Conservation (phyloP, 306 rosid genomes). For the peach (Prunus persica) region Prunus_persica_NCBIv2 NC_034015.1:20185501-20186000, state of each 20-base stretch:
- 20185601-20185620: not conserved
- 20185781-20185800: not conserved
- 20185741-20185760: not conserved
- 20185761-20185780: not conserved
- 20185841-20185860: conserved; percentile 99
- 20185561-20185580: not conserved
- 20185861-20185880: conserved; percentile 95
- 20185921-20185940: conserved; percentile 97
- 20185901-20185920: conserved; percentile 96
- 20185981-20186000: conserved; percentile 18
- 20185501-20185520: conserved; percentile 51
- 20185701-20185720: conserved; percentile 98
- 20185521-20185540: conserved; percentile 7
- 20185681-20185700: conserved; percentile 88
- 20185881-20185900: conserved; percentile 97
- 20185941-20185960: conserved; percentile 21
- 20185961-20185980: not conserved
- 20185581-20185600: not conserved
- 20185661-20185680: conserved; percentile 95
- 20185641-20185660: conserved; percentile 15
- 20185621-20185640: not conserved
- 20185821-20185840: conserved; percentile 11
- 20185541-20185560: not conserved
- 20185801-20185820: not conserved
- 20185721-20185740: conserved; percentile 49